Evolutionary conservation across 192 early-diverging fungal species (phyloP), one percentile per base, ranked within the genome.

Genomic region (Backusella liffmaniae): DNA sequence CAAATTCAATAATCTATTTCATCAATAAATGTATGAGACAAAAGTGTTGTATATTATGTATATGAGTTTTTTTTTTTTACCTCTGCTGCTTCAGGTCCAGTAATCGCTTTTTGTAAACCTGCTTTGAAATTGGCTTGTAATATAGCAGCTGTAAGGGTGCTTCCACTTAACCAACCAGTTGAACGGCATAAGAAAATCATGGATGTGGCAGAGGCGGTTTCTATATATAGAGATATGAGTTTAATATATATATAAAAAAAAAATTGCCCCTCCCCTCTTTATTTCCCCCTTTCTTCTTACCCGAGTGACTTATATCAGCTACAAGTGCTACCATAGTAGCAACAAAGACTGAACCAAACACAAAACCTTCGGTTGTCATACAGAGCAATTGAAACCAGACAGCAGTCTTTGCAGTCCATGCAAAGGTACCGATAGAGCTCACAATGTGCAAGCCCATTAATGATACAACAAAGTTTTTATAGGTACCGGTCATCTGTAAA

Each of bases 341-440:
- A 66, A 85, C 90, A 26, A 84, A 77, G 0, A 90, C 89, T 15
- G 80, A 80, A 41, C 88, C 90, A 77, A 89, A 84, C 39, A 87
- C 80, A 53, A 80, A 85, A 8, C 84, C 84, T 37, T 84, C 87
- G 77, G 78, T 84, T 77, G 73, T 87, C 90, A 18, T 87, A 26
- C 75, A 59, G 3, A 66, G 21, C 13, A 80, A 36, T 26, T 62
- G 71, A 16, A 77, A 30, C 37, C 53, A 67, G 2, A 76, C 36
- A 79, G 81, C 13, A 83, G 82, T 72, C 78, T 83, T 62, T 82
- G 70, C 42, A 83, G 84, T 56, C 89, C 85, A 93, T 23, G 84
- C 83, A 36, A 88, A 80, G 15, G 86, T 86, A 8, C 79, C 79
- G 34, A 89, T 82, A 72, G 89, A 86, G 15, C 85, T 86, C 23